Percentiles rank a stretch among this genome's conserved stretches.
These are phyloP conservation scores for Aureobasidium sp. DNA, from an alignment of 2,329 filamentous ascomycete species.

Conservation along the genomic window DNA sequence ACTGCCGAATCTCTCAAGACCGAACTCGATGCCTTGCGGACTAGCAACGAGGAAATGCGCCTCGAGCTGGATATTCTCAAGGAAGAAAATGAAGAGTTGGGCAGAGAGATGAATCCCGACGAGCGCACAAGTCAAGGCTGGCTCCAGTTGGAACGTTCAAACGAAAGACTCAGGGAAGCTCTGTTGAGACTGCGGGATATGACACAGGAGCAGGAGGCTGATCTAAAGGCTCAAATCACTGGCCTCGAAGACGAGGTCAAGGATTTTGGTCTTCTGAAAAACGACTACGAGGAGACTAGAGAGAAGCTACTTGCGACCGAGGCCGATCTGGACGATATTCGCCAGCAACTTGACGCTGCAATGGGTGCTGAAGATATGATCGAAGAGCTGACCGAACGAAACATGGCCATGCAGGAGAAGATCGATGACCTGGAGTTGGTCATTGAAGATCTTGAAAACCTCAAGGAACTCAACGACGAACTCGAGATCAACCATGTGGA, in stretches of 20 bases:
- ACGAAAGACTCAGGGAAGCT: conserved; percentile 78
- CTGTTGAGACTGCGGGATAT: conserved; percentile 77
- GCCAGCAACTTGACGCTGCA: conserved; percentile 82
- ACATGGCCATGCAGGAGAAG: conserved; percentile 71
- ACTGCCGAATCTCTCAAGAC: conserved; percentile 72
- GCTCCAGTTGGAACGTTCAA: conserved; percentile 84
- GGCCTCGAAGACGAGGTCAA: conserved; percentile 32
- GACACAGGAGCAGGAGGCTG: conserved; percentile 73
- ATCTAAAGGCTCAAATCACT: conserved; percentile 57
- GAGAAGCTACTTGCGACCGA: conserved; percentile 67
- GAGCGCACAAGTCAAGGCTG: conserved; percentile 80
- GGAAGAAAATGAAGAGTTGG: conserved; percentile 79
- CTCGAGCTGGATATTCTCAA: conserved; percentile 79
- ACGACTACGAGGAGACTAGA: conserved; percentile 60
- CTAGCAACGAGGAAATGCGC: conserved; percentile 72
- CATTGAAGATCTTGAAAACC: conserved; percentile 77
- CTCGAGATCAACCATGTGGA: conserved; percentile 89
- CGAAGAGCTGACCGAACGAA: conserved; percentile 80
- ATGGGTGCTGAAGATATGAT: conserved; percentile 89
- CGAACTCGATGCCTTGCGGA: conserved; percentile 68
- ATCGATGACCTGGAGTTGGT: conserved; percentile 73
- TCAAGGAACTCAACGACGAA: conserved; percentile 91
- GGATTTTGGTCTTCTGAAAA: conserved; percentile 34
- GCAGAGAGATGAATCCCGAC: conserved; percentile 77
- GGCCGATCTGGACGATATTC: conserved; percentile 70